These are phyloP conservation scores for Nakazawaea ernobii DNA, from an alignment of 805 yeast species.

Conservation along the genomic window DNA sequence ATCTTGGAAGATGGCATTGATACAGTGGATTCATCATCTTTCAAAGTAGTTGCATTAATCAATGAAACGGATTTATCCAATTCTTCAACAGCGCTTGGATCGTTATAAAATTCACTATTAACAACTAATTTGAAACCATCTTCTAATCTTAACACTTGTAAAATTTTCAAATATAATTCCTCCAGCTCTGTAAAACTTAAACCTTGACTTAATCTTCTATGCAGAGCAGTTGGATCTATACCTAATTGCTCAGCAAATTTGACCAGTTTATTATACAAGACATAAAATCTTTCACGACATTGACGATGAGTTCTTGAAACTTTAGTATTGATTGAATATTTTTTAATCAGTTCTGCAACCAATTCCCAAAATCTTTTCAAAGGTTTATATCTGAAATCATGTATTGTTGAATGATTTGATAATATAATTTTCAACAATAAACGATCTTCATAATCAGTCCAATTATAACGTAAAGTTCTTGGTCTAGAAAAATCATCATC, in stretches of 20 bases:
- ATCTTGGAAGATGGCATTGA: slow-evolving; percentile 7
- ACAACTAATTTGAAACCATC: slow-evolving; percentile 10
- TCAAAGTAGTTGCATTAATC: neutral
- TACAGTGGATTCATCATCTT: slow-evolving; percentile 4
- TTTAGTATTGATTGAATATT: slow-evolving; percentile 1
- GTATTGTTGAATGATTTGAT: slow-evolving; percentile 5
- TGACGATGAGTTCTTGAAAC: slow-evolving; percentile 10
- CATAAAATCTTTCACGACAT: slow-evolving; percentile 11
- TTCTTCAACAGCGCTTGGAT: slow-evolving; percentile 2
- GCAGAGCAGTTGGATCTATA: slow-evolving; percentile 5
- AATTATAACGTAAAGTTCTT: slow-evolving; percentile 9
- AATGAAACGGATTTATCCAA: slow-evolving; percentile 4
- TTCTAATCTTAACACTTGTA: slow-evolving; percentile 7
- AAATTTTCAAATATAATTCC: slow-evolving; percentile 6
- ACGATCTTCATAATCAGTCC: slow-evolving; percentile 11
- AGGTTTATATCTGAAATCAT: slow-evolving; percentile 6
- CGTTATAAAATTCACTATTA: slow-evolving; percentile 5
- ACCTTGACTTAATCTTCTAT: slow-evolving; percentile 5
- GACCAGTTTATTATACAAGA: slow-evolving; percentile 8
- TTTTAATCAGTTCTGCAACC: slow-evolving; percentile 2
- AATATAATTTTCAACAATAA: slow-evolving; percentile 6
- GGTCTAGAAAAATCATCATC: slow-evolving; percentile 1
- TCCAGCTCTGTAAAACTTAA: slow-evolving; percentile 10
- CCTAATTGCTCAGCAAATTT: slow-evolving; percentile 11
- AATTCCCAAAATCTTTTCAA: slow-evolving; percentile 13